These are phyloP conservation scores for Pelagomonas calceolata DNA, from an alignment of 108 stramenopile genomes.

Conservation along the genomic window DNA sequence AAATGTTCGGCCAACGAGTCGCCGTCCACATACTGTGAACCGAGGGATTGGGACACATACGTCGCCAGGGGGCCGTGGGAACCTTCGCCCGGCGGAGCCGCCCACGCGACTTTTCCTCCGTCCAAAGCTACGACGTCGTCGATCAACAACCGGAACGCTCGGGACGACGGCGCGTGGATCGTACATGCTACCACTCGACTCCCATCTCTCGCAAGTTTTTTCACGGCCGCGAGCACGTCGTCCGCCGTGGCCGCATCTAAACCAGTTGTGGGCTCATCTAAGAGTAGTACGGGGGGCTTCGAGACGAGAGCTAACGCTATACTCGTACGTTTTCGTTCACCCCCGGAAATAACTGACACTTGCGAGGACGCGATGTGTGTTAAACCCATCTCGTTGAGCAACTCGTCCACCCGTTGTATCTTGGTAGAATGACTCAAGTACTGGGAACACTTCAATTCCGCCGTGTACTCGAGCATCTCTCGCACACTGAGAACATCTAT, in stretches of 20 bases:
- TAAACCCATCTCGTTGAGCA: constrained; percentile 26
- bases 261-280: constrained; percentile 39
- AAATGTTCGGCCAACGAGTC: neutral
- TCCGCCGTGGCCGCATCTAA: constrained; percentile 21
- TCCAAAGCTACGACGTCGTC: neutral
- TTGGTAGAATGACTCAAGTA: neutral
- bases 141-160: neutral
- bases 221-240: constrained; percentile 15
- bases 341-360: constrained; percentile 32
- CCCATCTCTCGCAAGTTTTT: constrained; percentile 14
- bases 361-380: constrained; percentile 13
- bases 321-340: constrained; percentile 35
- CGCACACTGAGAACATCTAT: constrained; percentile 10
- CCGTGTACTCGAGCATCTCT: constrained; percentile 18
- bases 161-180: neutral
- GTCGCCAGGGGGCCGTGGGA: no score
- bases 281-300: constrained; percentile 27
- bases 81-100: no score
- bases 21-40: neutral
- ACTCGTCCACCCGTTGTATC: constrained; percentile 18
- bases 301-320: constrained; percentile 39
- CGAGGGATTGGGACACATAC: no score
- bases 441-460: constrained; percentile 9
- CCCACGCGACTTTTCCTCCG: no score
- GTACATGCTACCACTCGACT: neutral